These are phyloP conservation scores for Arabidopsis suecica DNA, from an alignment of 345 rosid genomes.

Conservation along the genomic window DNA sequence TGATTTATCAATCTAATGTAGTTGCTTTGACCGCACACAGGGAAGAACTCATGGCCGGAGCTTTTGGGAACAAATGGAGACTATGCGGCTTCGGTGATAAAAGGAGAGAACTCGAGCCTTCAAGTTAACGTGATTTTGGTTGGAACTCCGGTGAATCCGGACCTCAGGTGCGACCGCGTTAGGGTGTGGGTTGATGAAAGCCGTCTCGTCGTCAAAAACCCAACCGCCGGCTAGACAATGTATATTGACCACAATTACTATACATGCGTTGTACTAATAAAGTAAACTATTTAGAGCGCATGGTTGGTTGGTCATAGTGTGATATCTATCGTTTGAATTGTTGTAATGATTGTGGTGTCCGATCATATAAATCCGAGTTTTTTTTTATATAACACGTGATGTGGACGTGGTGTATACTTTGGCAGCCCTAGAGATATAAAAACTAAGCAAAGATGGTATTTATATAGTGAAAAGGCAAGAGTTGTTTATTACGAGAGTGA, in stretches of 20 bases:
- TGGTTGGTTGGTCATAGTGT: slow-evolving; percentile 7
- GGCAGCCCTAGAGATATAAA: background rate
- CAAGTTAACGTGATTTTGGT: slow-evolving; percentile 38
- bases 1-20: background rate
- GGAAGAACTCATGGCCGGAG: slow-evolving; percentile 51
- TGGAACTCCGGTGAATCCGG: slow-evolving; percentile 35
- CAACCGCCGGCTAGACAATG: slow-evolving; percentile 39
- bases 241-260: slow-evolving; percentile 2
- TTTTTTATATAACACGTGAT: background rate
- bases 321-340: background rate
- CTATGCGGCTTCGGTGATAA: slow-evolving; percentile 38
- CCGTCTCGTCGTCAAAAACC: slow-evolving; percentile 31
- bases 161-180: slow-evolving; percentile 45
- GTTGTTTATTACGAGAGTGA: slow-evolving; percentile 12
- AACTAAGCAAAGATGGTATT: background rate
- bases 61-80: slow-evolving; percentile 46
- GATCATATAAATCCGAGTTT: background rate
- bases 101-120: slow-evolving; percentile 36
- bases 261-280: background rate
- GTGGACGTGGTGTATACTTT: background rate
- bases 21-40: slow-evolving; percentile 25
- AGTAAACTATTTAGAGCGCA: background rate
- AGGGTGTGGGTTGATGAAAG: slow-evolving; percentile 44
- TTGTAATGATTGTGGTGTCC: background rate
- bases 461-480: slow-evolving; percentile 1